Conservation (phyloP, 2,329 filamentous ascomycete species). For the Neopestalotiopsis sp. region DNA sequence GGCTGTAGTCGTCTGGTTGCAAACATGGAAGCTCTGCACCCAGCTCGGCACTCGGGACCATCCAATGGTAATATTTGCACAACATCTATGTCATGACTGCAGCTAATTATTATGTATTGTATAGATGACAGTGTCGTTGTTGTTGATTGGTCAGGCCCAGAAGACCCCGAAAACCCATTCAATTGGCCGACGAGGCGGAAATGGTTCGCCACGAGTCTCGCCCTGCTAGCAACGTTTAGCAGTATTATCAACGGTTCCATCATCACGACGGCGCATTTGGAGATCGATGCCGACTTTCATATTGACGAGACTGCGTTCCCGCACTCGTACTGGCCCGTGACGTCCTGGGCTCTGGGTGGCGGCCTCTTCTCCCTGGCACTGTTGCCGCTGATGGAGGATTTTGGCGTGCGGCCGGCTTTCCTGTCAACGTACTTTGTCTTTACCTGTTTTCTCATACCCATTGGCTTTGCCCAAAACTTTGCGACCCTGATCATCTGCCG, state of each 20-base stretch:
- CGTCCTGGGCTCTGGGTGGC: conserved; percentile 43
- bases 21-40: neutral
- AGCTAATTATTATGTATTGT: neutral
- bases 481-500: conserved; percentile 25
- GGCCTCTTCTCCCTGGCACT: conserved; percentile 44
- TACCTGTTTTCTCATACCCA: conserved; percentile 8
- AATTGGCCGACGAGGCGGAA: conserved; percentile 41
- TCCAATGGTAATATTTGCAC: neutral
- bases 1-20: neutral
- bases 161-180: conserved; percentile 41
- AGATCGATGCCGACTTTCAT: conserved; percentile 43
- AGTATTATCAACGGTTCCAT: conserved; percentile 41
- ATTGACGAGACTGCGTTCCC: conserved; percentile 43
- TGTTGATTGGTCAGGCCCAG: conserved; percentile 32
- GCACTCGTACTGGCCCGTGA: conserved; percentile 44
- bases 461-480: neutral
- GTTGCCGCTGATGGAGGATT: conserved; percentile 46
- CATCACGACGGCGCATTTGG: conserved; percentile 39
- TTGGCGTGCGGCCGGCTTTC: conserved; percentile 33
- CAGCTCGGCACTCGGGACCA: neutral
- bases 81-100: neutral
- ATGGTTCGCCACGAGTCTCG: conserved; percentile 38
- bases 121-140: neutral
- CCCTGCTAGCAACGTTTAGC: conserved; percentile 36
- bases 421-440: conserved; percentile 31